These are phyloP conservation scores for Strigomonas culicis DNA, from an alignment of 208 protist species.

Conservation along the genomic window DNA sequence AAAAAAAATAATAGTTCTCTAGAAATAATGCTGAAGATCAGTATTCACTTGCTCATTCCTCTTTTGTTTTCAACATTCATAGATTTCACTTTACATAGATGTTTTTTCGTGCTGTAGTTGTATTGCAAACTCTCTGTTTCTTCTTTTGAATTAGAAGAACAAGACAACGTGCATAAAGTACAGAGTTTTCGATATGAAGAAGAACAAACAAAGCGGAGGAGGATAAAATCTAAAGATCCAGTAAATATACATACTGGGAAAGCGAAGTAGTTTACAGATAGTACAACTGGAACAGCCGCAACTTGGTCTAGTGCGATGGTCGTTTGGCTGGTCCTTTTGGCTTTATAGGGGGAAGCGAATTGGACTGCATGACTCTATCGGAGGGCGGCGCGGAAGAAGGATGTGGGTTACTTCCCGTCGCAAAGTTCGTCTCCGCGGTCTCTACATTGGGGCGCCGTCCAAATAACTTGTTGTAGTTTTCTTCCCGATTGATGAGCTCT, in stretches of 20 bases:
- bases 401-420: neutral
- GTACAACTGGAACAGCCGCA: neutral
- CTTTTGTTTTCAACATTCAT: no score
- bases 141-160: neutral
- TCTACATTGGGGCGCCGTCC: constrained; percentile 51
- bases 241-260: neutral
- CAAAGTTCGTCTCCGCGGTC: neutral
- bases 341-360: neutral
- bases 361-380: neutral
- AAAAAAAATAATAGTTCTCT: neutral
- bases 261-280: constrained; percentile 10
- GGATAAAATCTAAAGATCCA: neutral
- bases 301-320: no score
- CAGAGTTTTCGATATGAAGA: neutral
- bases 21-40: neutral
- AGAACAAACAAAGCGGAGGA: neutral
- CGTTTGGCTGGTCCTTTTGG: neutral
- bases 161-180: neutral
- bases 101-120: neutral
- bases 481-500: constrained; percentile 93
- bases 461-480: constrained; percentile 95
- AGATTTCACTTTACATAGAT: neutral
- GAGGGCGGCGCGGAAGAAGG: constrained; percentile 5
- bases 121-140: neutral
- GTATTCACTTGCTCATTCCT: no score